Conservation (phyloP, 2,329 filamentous ascomycete species). For the Claviceps quebecensis region DNA sequence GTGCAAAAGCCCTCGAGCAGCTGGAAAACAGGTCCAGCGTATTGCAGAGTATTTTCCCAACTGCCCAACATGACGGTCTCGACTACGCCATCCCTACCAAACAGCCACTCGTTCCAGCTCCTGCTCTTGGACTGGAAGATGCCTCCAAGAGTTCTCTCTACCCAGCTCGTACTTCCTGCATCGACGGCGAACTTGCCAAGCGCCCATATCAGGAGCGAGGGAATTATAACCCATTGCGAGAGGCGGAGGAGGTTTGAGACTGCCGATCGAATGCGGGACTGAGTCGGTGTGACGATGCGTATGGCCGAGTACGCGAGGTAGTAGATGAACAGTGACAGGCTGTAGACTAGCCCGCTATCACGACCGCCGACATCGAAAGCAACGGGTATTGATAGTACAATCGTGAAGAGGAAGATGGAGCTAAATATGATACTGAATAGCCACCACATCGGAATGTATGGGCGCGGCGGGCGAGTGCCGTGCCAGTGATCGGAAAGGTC, state of each 20-base stretch:
- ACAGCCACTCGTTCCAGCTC: slow-evolving; percentile 71
- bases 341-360: slow-evolving; percentile 88
- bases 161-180: slow-evolving; percentile 63
- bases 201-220: slow-evolving; percentile 81
- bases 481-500: slow-evolving; percentile 3
- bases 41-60: slow-evolving; percentile 80
- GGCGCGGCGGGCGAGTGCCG: slow-evolving; percentile 13
- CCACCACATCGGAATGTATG: slow-evolving; percentile 55
- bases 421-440: slow-evolving; percentile 68
- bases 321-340: slow-evolving; percentile 74
- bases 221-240: slow-evolving; percentile 78
- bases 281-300: slow-evolving; percentile 66
- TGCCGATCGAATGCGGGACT: slow-evolving; percentile 59
- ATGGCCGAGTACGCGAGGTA: slow-evolving; percentile 79
- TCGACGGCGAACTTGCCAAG: slow-evolving; percentile 92
- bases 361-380: slow-evolving; percentile 96
- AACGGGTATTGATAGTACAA: slow-evolving; percentile 90
- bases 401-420: slow-evolving; percentile 74
- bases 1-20: slow-evolving; percentile 94
- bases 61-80: slow-evolving; percentile 68
- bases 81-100: slow-evolving; percentile 70
- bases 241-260: slow-evolving; percentile 56
- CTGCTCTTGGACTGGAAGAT: slow-evolving; percentile 47
- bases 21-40: slow-evolving; percentile 90
- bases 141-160: slow-evolving; percentile 61